A percentile compares a stretch with the other conserved stretches of the same genome.
Conservation (phyloP, 805 yeast species). For the Wilhelminamyces savonicus region DNA sequence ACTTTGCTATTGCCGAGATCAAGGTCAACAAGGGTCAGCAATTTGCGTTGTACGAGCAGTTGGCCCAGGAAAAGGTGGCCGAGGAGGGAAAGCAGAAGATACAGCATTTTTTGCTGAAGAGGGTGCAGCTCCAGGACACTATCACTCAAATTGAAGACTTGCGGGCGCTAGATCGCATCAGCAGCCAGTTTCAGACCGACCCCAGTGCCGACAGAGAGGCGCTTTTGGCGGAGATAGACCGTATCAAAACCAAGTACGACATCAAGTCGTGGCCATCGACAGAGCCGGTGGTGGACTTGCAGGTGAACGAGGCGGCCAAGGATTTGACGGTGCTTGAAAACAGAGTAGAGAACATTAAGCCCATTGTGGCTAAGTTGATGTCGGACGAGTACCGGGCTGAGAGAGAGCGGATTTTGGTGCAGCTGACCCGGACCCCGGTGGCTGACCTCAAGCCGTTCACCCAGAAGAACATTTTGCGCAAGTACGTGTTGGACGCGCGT, state of each 20-base stretch:
- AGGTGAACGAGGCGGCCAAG: conserved; percentile 18
- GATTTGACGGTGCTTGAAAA: conserved; percentile 24
- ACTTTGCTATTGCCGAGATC: conserved; percentile 89
- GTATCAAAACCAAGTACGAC: conserved; percentile 31
- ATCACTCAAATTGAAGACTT: conserved; percentile 33
- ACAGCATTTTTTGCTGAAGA: conserved; percentile 46
- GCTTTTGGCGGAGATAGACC: conserved; percentile 25
- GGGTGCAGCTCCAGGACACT: conserved; percentile 15
- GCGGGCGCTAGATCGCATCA: conserved; percentile 25
- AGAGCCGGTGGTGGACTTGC: conserved; percentile 31
- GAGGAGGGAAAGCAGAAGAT: conserved; percentile 60
- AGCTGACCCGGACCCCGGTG: conserved; percentile 20
- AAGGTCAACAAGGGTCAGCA: conserved; percentile 86
- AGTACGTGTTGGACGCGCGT: conserved; percentile 42
- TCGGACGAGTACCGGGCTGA: conserved; percentile 13
- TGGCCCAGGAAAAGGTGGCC: conserved; percentile 62
- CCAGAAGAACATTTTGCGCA: conserved; percentile 67
- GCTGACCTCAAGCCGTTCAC: conserved; percentile 44
- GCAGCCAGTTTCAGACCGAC: conserved; percentile 18
- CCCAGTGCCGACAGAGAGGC: conserved; percentile 14
- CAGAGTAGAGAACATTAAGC: conserved; percentile 20
- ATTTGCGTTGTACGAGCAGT: conserved; percentile 70
- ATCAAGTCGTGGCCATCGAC: conserved; percentile 36
- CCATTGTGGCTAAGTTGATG: conserved; percentile 28
- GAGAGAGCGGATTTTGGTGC: conserved; percentile 22